A percentile compares a stretch with the other conserved stretches of the same genome.
These are phyloP conservation scores for Stentor coeruleus DNA, from an alignment of 73 alveolate genomes.

Conservation along the genomic window DNA sequence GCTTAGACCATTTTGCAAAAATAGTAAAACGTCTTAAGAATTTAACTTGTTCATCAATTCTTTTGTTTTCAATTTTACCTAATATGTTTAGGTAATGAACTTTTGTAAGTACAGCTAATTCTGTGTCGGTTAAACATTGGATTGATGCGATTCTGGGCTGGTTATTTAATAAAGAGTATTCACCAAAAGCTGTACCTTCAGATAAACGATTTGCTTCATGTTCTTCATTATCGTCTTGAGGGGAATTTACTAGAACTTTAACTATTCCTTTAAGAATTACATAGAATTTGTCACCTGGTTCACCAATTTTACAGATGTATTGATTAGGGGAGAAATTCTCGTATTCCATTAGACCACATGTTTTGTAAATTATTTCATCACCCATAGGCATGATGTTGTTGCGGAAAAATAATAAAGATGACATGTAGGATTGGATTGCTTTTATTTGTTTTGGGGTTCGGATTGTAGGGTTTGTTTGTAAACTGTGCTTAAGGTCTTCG, in stretches of 20 bases:
- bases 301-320: not conserved
- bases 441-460: no score
- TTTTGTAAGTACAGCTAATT: not conserved
- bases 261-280: not conserved
- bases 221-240: not conserved
- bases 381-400: no score
- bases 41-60: not conserved
- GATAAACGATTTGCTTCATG: not conserved
- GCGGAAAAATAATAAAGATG: no score
- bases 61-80: not conserved
- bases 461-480: no score
- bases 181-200: not conserved
- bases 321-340: not conserved
- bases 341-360: no score
- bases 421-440: no score
- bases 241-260: not conserved
- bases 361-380: no score
- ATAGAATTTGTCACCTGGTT: not conserved
- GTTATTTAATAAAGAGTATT: not conserved
- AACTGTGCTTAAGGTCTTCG: no score
- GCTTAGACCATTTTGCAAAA: not conserved
- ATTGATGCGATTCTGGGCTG: not conserved
- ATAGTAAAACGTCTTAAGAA: not conserved
- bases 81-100: not conserved
- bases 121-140: not conserved